phyloP scores from a whole-genome alignment of 1,284 basidiomycete genomes.

The Leucoagaricus sp. region DNA sequence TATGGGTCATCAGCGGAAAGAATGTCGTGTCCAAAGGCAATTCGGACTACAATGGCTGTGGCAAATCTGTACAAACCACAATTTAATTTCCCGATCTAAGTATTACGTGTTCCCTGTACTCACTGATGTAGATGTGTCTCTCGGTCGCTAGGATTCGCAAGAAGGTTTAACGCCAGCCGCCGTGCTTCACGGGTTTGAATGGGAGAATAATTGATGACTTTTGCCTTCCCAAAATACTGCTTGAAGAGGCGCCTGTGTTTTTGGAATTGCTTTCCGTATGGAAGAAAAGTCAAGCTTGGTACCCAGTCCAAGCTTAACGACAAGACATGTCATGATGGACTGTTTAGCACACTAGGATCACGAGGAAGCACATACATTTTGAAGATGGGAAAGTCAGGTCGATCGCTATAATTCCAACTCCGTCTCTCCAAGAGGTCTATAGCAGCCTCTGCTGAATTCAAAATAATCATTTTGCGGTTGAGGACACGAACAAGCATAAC shows the following conservation, averaged over 20 bases:
- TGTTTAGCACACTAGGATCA: neutral
- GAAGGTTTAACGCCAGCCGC: constrained; percentile 20
- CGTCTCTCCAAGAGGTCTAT: constrained; percentile 10
- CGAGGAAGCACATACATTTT: constrained; percentile 1
- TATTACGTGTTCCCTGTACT: neutral
- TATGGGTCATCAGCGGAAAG: constrained; percentile 23
- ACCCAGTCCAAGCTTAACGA: constrained; percentile 8
- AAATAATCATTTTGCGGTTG: constrained; percentile 5
- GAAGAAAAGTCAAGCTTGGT: constrained; percentile 13
- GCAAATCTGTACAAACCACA: constrained; percentile 18
- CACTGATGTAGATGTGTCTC: neutral
- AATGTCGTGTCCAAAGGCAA: constrained; percentile 26
- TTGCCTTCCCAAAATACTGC: constrained; percentile 20
- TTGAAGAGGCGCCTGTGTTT: constrained; percentile 24
- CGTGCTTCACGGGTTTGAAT: constrained; percentile 22
- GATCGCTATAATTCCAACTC: constrained; percentile 6
- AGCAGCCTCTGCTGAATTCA: constrained; percentile 5
- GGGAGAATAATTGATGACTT: constrained; percentile 17
- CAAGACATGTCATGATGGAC: neutral
- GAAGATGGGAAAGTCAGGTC: constrained; percentile 6
- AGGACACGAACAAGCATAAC: constrained; percentile 6
- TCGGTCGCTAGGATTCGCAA: constrained; percentile 16
- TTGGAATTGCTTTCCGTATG: constrained; percentile 25
- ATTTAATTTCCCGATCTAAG: no score
- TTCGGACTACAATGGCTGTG: constrained; percentile 22